phyloP scores from a whole-genome alignment of 345 rosid species.

The Heritiera littoralis region DNA sequence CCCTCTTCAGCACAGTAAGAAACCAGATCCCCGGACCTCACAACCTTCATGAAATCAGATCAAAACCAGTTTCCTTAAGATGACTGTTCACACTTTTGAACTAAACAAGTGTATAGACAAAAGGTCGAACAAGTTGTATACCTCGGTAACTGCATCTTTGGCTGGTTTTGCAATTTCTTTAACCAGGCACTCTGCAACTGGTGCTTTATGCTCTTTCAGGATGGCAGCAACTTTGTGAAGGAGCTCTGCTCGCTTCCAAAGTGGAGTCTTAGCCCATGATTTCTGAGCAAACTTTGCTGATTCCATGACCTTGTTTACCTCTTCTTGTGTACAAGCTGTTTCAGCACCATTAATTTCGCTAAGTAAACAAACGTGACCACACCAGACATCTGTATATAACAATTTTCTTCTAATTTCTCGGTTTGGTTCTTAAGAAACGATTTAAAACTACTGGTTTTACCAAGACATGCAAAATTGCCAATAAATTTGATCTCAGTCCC shows the following conservation, averaged over 20 bases:
- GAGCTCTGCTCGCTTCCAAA: slow-evolving; percentile 98
- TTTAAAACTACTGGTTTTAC: neutral
- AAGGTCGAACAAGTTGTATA: neutral
- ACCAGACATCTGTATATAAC: neutral
- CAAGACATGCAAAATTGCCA: neutral
- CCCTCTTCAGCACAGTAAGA: slow-evolving; percentile 98
- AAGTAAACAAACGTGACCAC: neutral
- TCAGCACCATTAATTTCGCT: slow-evolving; percentile 1
- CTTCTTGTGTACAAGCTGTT: slow-evolving; percentile 94
- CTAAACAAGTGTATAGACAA: neutral
- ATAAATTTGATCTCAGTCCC: too few species aligned
- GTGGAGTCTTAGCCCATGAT: slow-evolving; percentile 92
- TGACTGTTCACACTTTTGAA: neutral
- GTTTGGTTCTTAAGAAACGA: neutral
- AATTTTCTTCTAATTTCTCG: neutral
- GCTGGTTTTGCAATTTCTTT: slow-evolving; percentile 99
- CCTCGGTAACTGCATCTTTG: slow-evolving; percentile 93
- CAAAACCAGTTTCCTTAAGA: neutral
- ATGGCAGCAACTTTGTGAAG: slow-evolving; percentile 96
- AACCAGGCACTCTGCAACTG: slow-evolving; percentile 87
- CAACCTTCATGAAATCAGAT: slow-evolving; percentile 54
- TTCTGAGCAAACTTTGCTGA: slow-evolving; percentile 81
- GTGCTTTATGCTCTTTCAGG: slow-evolving; percentile 78
- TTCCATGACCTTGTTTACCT: slow-evolving; percentile 92
- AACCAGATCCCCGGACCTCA: slow-evolving; percentile 93